Conservation (phyloP, 2,329 filamentous ascomycete species). For the Penicillium sp. region DNA sequence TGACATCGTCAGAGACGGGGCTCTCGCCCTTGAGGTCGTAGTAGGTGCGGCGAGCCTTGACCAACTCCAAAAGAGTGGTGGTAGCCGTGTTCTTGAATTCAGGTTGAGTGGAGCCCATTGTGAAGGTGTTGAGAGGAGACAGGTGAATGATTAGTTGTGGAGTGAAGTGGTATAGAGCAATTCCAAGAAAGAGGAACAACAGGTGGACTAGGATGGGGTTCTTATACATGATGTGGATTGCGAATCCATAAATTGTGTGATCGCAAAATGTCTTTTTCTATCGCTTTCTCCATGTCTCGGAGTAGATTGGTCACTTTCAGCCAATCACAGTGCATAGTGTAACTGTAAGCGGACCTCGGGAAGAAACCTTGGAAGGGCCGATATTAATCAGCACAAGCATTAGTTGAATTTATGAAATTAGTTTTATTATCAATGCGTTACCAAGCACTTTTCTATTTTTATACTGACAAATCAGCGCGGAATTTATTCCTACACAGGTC, state of each 20-base stretch:
- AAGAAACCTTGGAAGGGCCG: no score
- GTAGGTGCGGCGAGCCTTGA: conserved; percentile 32
- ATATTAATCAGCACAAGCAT: background rate
- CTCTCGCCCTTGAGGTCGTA: conserved; percentile 34
- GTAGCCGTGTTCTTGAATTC: conserved; percentile 36
- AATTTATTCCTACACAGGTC: background rate
- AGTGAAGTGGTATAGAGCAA: background rate
- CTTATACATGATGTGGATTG: background rate
- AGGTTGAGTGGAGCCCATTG: conserved; percentile 37
- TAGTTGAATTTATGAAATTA: no score
- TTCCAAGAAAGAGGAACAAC: background rate
- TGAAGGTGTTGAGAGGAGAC: conserved; percentile 27
- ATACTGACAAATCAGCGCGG: background rate
- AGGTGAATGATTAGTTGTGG: background rate
- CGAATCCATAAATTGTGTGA: background rate
- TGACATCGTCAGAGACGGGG: conserved; percentile 33
- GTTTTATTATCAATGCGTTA: background rate
- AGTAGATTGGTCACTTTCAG: background rate
- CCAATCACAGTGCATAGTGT: background rate
- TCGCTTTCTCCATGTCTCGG: background rate
- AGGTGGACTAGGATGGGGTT: background rate
- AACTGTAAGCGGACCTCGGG: background rate
- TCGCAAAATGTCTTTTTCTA: background rate
- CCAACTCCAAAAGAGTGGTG: conserved; percentile 30
- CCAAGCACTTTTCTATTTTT: background rate